Evolutionary conservation across 1,139 yeast species (phyloP).

Genomic region (Diutina sp.): DNA sequence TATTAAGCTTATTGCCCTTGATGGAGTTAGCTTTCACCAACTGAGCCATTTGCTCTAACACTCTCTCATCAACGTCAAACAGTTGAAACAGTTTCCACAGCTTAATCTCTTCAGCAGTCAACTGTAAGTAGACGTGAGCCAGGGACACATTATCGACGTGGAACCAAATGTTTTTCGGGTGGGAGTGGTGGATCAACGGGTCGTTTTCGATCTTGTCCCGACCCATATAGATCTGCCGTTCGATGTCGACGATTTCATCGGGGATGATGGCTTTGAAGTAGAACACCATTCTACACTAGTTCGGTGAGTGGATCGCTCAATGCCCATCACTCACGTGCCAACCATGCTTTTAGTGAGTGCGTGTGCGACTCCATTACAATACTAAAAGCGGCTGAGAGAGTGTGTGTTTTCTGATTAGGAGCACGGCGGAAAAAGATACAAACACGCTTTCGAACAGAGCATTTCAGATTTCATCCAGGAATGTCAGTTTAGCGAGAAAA

Average conservation of each 20-base stretch:
- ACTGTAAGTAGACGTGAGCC: slow-evolving; percentile 68
- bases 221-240: slow-evolving; percentile 47
- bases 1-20: slow-evolving; percentile 62
- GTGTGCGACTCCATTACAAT: background rate
- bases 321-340: background rate
- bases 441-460: too few species aligned
- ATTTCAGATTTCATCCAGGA: too few species aligned
- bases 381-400: background rate
- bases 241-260: background rate
- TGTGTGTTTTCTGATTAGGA: background rate
- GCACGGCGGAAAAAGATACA: background rate
- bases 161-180: slow-evolving; percentile 67
- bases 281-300: background rate
- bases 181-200: slow-evolving; percentile 55
- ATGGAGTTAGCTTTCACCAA: slow-evolving; percentile 73
- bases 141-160: slow-evolving; percentile 74
- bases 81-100: slow-evolving; percentile 16
- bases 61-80: slow-evolving; percentile 33
- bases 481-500: too few species aligned
- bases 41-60: slow-evolving; percentile 56
- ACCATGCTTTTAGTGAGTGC: background rate
- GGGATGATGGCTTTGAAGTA: background rate
- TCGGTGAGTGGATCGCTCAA: background rate
- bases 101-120: slow-evolving; percentile 30
- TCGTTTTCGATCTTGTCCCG: slow-evolving; percentile 71